Percentiles rank a stretch among this genome's conserved stretches.
Evolutionary conservation across 108 stramenopile species (phyloP).

Genomic region (Cylindrotheca closterium): DNA sequence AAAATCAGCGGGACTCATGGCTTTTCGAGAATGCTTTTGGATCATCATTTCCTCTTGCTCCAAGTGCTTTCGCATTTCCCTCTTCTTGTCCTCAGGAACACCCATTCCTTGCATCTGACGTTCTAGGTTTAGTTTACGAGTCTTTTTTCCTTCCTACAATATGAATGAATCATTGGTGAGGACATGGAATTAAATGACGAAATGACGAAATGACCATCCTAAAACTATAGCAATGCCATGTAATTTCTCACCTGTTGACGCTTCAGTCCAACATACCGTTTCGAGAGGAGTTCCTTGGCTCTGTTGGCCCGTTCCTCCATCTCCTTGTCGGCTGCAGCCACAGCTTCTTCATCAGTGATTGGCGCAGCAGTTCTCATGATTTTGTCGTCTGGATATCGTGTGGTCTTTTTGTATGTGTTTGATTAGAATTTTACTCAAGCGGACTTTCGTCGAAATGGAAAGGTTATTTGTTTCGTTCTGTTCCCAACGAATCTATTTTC

Average conservation of each 20-base stretch:
- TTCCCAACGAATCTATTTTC: too few species aligned
- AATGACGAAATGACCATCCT: not conserved
- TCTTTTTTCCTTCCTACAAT: slow-evolving; percentile 65
- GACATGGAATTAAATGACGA: not conserved
- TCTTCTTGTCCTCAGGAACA: slow-evolving; percentile 75
- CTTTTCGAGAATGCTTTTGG: slow-evolving; percentile 76
- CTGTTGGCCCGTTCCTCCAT: slow-evolving; percentile 89
- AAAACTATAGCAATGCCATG: slow-evolving; percentile 1
- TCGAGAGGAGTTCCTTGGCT: slow-evolving; percentile 80
- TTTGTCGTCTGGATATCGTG: slow-evolving; percentile 6
- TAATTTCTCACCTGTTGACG: slow-evolving; percentile 61
- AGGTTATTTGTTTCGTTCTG: too few species aligned
- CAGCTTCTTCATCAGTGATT: slow-evolving; percentile 50
- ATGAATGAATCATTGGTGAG: not conserved
- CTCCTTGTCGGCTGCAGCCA: slow-evolving; percentile 88
- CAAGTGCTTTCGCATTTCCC: slow-evolving; percentile 61
- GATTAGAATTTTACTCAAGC: too few species aligned
- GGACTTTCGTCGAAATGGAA: too few species aligned
- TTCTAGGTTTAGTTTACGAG: slow-evolving; percentile 84
- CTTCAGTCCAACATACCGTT: slow-evolving; percentile 76
- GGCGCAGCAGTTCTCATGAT: slow-evolving; percentile 23
- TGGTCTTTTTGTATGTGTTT: too few species aligned
- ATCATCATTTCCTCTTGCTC: slow-evolving; percentile 83
- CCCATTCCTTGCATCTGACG: slow-evolving; percentile 75
- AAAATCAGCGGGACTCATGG: slow-evolving; percentile 85